Evolutionary conservation across 2,329 filamentous ascomycete species (phyloP), one percentile per base, ranked within the genome.

Genomic region (Keithomyces neogunnii): DNA sequence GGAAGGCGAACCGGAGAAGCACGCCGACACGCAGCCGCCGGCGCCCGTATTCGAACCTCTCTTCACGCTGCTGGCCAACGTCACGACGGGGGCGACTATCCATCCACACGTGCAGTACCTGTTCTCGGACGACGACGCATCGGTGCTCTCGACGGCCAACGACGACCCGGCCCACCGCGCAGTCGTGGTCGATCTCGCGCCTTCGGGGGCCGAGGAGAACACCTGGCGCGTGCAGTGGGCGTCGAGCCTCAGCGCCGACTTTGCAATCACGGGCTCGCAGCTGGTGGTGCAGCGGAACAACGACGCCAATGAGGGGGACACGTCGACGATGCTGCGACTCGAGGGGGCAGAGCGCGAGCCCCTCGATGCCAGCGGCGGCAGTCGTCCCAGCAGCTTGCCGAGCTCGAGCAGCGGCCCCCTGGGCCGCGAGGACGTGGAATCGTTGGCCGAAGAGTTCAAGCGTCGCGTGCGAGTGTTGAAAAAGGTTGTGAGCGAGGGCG

Each of bases 81-180:
- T 78, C 9, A 78, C 81, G n/a, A 84, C 81, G 7, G 78, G 82
- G 60, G 81, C 88, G 45, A 87, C 89, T 55, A 78, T 89, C 61
- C 91, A 97, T 65, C 93, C 92, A 1, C 83, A 81, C 49, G 83
- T 96, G 1, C 89, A 92, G 71, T 97, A 97, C 71, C 80, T 97
- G 62, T 97, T 99, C 72, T 81, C 82, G 59, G 91, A 97, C 67
- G 93, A 97, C 68, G 90, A 96, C 63, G 80, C 84, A 2, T 86
- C 91, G 45, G 73, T 87, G 44, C 74, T 95, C 38, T 86, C 86
- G 1, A 35, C 50, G 28, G 77, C 82, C 38, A 84, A 86, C 2
- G 80, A 64, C 50, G 61, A 65, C 55, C 56, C 60, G 11, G 47
- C 60, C n/a, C 62, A 74, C 53, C 73, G 80, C 47, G 69, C 79